These are phyloP conservation scores for Collybia mongolica DNA, from an alignment of 768 basidiomycete genomes.

Conservation along the genomic window DNA sequence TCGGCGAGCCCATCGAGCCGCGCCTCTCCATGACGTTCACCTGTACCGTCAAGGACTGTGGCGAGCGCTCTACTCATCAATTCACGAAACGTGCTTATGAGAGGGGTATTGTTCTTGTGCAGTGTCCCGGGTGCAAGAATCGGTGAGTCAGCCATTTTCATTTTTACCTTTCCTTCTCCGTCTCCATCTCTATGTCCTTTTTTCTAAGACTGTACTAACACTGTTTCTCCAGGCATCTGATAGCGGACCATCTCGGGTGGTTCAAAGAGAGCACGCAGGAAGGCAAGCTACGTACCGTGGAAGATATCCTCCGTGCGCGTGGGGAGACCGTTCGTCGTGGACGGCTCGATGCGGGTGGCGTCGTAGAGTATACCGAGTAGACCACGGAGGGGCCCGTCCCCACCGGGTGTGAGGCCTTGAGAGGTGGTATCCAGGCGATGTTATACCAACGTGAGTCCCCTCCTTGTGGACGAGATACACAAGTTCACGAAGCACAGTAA, in stretches of 20 bases:
- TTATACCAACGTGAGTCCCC: background rate
- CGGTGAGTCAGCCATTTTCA: slow-evolving; percentile 48
- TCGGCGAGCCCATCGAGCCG: slow-evolving; percentile 50
- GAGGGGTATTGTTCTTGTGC: slow-evolving; percentile 84
- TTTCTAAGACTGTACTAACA: background rate
- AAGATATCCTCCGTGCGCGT: slow-evolving; percentile 74
- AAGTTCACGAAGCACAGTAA: background rate
- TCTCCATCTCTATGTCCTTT: background rate
- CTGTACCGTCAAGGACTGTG: slow-evolving; percentile 75
- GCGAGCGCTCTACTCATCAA: slow-evolving; percentile 78
- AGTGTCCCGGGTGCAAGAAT: slow-evolving; percentile 90
- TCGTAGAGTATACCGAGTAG: slow-evolving; percentile 50
- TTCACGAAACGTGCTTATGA: slow-evolving; percentile 86
- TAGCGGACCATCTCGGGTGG: slow-evolving; percentile 91
- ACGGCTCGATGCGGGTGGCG: slow-evolving; percentile 44
- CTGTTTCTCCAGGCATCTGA: slow-evolving; percentile 59
- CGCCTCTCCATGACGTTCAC: slow-evolving; percentile 80
- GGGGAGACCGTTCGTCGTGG: slow-evolving; percentile 74
- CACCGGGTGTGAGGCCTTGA: too few species aligned
- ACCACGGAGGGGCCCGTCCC: too few species aligned
- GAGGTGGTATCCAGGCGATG: background rate
- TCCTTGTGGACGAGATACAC: background rate
- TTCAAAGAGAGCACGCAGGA: slow-evolving; percentile 80
- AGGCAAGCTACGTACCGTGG: slow-evolving; percentile 75
- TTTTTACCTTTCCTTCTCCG: background rate